Conservation (phyloP, 441 rosid genomes). For the Pelargonium myrrhifolium region DNA sequence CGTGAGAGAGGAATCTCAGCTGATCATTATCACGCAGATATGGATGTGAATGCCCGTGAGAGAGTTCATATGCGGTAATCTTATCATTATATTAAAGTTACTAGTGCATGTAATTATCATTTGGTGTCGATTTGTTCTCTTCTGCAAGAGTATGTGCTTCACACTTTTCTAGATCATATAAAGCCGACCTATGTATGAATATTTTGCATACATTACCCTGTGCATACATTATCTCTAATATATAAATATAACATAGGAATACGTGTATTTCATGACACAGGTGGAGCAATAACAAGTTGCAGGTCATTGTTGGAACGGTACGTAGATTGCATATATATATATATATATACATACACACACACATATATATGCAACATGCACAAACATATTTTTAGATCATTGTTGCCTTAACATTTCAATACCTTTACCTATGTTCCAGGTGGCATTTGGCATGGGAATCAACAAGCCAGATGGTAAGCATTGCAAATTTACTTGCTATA, state of each 20-base stretch:
- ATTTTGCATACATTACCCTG: not conserved
- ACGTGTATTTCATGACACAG: conserved; percentile 37
- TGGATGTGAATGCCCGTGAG: conserved; percentile 81
- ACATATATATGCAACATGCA: not conserved
- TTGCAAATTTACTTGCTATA: conserved; percentile 13
- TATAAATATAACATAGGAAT: not conserved
- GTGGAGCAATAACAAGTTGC: conserved; percentile 93
- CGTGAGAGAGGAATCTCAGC: conserved; percentile 73
- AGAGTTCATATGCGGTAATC: conserved; percentile 72
- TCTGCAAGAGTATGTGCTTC: not conserved
- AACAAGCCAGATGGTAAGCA: conserved; percentile 97
- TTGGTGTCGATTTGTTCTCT: not conserved
- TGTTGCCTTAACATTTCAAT: conserved; percentile 19
- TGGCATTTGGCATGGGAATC: conserved; percentile 99
- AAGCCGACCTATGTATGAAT: not conserved
- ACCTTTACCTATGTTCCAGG: conserved; percentile 39
- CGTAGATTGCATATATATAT: too few species aligned
- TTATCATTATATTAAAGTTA: conserved; percentile 14
- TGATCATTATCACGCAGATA: conserved; percentile 87
- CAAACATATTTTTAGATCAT: conserved; percentile 11
- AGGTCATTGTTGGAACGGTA: conserved; percentile 97
- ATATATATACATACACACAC: too few species aligned
- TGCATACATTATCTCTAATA: not conserved
- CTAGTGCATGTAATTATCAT: not conserved
- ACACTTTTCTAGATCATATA: not conserved